Percentiles rank a stretch among this genome's conserved stretches.
phyloP scores from a whole-genome alignment of 352 stramenopile genomes.

The Salisapilia sapeloensis region DNA sequence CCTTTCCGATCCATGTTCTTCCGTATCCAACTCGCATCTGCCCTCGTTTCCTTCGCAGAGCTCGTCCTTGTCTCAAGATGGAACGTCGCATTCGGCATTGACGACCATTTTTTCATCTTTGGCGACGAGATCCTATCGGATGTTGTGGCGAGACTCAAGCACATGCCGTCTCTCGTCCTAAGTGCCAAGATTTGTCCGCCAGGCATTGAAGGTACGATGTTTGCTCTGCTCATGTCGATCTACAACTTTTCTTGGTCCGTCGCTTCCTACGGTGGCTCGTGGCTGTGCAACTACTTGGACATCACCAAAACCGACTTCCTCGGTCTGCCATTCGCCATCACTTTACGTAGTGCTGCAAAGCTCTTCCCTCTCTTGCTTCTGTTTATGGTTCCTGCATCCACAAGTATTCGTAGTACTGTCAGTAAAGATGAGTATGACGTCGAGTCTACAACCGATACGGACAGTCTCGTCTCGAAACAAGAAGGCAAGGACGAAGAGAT shows the following conservation, averaged over 20 bases:
- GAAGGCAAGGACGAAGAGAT: no score
- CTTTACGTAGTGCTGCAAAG: constrained; percentile 40
- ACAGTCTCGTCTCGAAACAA: background rate
- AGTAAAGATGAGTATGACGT: no score
- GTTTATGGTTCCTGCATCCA: constrained; percentile 57
- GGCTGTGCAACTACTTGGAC: constrained; percentile 53
- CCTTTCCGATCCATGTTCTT: constrained; percentile 66
- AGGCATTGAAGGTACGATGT: constrained; percentile 93
- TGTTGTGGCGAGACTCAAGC: constrained; percentile 60
- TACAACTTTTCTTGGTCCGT: constrained; percentile 76
- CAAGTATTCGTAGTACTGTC: constrained; percentile 45
- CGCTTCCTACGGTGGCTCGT: constrained; percentile 55
- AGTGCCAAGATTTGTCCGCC: constrained; percentile 90
- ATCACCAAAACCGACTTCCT: constrained; percentile 65
- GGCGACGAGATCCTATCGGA: constrained; percentile 69
- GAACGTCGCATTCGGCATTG: constrained; percentile 40
- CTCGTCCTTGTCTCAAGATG: constrained; percentile 51
- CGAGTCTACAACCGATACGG: background rate
- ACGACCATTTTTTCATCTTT: constrained; percentile 67
- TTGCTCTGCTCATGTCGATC: constrained; percentile 82
- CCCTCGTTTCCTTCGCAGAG: constrained; percentile 41
- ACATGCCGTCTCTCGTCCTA: constrained; percentile 91
- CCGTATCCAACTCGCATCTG: constrained; percentile 48
- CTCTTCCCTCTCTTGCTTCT: constrained; percentile 51
- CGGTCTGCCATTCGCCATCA: constrained; percentile 29